Base-by-base conservation (phyloP, 768 basidiomycete genomes). In the Sarcodon aspratus region DNA sequence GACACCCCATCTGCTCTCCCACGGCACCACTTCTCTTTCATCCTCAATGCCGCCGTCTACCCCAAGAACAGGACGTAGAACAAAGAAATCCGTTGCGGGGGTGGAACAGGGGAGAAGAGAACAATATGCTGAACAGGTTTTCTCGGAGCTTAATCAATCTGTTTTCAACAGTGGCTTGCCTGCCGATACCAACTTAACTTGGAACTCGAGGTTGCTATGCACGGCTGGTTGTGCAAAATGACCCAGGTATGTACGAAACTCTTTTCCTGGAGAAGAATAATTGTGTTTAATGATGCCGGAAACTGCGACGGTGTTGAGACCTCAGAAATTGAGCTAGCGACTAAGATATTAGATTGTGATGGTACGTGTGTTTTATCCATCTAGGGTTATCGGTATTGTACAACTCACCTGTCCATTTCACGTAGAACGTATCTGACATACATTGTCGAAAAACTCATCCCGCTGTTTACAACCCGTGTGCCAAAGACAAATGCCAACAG, bases 341-440 rank as follows among this genome's bases (percentile, higher is more conserved):
- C 75, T 43, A 94, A 93, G 61, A 80, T 94, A 31, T 62, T 92
- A 50, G 86, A 87, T 53, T 76, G 74, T 45, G 76, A 85, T 54
- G 85, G 89, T 87, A 49, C 50, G 69, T 51, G 27, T 21, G 7
- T n/a, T 32, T 18, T 31, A 36, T 6, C 9, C 34, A 45, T 46
- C 34, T 45, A 18, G 33, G 13, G 13, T 33, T 44, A 18, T 34
- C 6, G n/a, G 34, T 21, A 15, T 21, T 11, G 12, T 31, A 9
- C 7, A 21, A 15, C 17, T 44, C 36, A 18, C 21, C 46, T 31
- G 32, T 36, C 12, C 2, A 13, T 49, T 33, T 1, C 10, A 7
- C 34, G 11, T 50, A 92, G 90, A 87, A 48, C 78, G 88, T 36
- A 83, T 93, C 45, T 71, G 82, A 34, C 82, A 84, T 57, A 93